phyloP scores from a whole-genome alignment of 1,139 yeast species.

The Zygosaccharomyces pseudobailii region DNA sequence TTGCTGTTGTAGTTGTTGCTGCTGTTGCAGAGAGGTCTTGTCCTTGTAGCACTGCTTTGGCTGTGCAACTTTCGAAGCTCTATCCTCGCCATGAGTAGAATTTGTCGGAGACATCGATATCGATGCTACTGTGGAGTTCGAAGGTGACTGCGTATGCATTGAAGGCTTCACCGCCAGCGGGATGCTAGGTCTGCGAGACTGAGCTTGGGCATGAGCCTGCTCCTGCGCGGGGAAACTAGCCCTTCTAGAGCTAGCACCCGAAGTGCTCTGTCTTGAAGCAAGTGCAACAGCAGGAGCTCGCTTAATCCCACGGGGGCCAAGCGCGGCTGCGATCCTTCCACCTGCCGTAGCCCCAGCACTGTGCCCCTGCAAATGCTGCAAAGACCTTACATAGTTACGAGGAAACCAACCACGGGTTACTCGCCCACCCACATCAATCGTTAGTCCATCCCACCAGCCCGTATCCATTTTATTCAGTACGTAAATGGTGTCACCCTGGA shows the following conservation, averaged over 20 bases:
- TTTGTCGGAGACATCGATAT: conserved; percentile 8
- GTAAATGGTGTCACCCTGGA: conserved; percentile 33
- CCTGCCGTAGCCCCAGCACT: not conserved
- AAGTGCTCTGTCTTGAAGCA: conserved; percentile 1
- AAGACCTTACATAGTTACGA: conserved; percentile 41
- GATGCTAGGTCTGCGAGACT: conserved; percentile 3
- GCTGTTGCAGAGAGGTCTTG: not conserved
- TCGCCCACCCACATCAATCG: conserved; percentile 27
- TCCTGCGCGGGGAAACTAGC: conserved; percentile 4
- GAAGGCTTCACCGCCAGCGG: not conserved
- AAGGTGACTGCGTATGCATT: conserved; percentile 8
- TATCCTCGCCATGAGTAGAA: conserved; percentile 1
- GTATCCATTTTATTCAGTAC: conserved; percentile 45
- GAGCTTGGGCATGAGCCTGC: conserved; percentile 5
- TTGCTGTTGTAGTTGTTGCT: conserved; percentile 1
- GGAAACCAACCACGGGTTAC: conserved; percentile 71
- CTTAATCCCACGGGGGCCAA: not conserved
- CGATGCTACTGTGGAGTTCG: conserved; percentile 7
- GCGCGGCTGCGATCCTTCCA: not conserved
- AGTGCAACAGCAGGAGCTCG: not conserved
- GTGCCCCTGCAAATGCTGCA: conserved; percentile 8
- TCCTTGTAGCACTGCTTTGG: not conserved
- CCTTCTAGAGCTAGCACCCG: conserved; percentile 4
- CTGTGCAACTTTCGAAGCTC: not conserved
- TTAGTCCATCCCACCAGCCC: conserved; percentile 80